Conservation (phyloP, 768 basidiomycete genomes). For the Nevesoporus exiguus region DNA sequence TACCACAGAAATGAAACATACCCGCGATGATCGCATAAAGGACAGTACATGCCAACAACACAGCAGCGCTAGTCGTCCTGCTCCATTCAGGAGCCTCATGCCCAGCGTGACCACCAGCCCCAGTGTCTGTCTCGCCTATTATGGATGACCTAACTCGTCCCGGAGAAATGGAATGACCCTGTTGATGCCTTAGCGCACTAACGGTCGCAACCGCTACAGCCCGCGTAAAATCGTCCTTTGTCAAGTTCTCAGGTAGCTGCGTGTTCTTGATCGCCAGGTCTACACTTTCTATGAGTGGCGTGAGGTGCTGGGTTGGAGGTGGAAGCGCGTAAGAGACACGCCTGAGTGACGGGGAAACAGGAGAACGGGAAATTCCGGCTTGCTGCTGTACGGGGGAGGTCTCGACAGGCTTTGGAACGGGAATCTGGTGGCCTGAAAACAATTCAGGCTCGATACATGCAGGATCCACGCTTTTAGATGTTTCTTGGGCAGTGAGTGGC, state of each 20-base stretch:
- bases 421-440: conserved; percentile 39
- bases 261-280: conserved; percentile 68
- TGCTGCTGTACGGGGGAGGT: conserved; percentile 14
- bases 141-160: conserved; percentile 44
- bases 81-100: conserved; percentile 99
- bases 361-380: conserved; percentile 17
- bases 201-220: conserved; percentile 95
- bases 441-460: conserved; percentile 31
- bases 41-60: conserved; percentile 84
- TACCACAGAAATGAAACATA: conserved; percentile 36
- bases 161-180: conserved; percentile 49
- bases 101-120: conserved; percentile 63
- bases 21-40: conserved; percentile 96
- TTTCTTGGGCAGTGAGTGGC: conserved; percentile 19
- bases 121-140: conserved; percentile 38
- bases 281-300: conserved; percentile 75
- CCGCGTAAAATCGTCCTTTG: conserved; percentile 85
- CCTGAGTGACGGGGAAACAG: conserved; percentile 44
- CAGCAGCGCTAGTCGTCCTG: conserved; percentile 81
- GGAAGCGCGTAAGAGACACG: conserved; percentile 56
- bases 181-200: conserved; percentile 81
- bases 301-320: conserved; percentile 37
- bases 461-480: conserved; percentile 45
- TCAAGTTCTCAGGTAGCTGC: conserved; percentile 58
- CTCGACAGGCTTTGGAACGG: conserved; percentile 32